Evolutionary conservation across 164 flowering plant genomes (phyloP).

Genomic region (Sedum album): DNA sequence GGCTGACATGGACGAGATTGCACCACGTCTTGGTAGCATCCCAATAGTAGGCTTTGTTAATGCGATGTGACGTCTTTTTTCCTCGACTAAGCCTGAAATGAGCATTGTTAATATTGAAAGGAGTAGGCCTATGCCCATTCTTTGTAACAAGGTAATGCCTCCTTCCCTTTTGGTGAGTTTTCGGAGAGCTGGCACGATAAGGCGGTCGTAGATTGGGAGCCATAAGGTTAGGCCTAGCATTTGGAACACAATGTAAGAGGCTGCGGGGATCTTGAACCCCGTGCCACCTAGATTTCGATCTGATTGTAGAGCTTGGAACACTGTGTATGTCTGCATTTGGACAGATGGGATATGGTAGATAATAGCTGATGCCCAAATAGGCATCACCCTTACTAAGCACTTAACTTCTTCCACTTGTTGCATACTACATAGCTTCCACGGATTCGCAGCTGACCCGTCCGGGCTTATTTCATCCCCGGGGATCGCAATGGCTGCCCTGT

Average conservation of each 20-base stretch:
- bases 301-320: constrained; percentile 54
- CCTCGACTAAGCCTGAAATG: constrained; percentile 31
- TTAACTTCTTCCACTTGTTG: constrained; percentile 53
- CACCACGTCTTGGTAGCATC: constrained; percentile 20
- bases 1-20: constrained; percentile 40
- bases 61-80: constrained; percentile 22
- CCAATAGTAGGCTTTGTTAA: constrained; percentile 24
- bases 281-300: constrained; percentile 27
- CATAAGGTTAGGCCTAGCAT: constrained; percentile 38
- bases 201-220: constrained; percentile 42
- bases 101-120: constrained; percentile 25
- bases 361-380: constrained; percentile 28
- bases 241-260: constrained; percentile 29
- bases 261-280: constrained; percentile 42
- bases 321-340: constrained; percentile 34
- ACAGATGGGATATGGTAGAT: constrained; percentile 15
- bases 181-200: constrained; percentile 30
- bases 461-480: constrained; percentile 8
- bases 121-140: constrained; percentile 39
- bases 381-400: constrained; percentile 35
- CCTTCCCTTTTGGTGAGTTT: constrained; percentile 27
- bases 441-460: constrained; percentile 30
- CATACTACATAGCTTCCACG: constrained; percentile 43
- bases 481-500: constrained; percentile 23
- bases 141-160: constrained; percentile 47